Base-by-base conservation (phyloP, 768 basidiomycete species). In the Gelatoporia subvermispora region DNA sequence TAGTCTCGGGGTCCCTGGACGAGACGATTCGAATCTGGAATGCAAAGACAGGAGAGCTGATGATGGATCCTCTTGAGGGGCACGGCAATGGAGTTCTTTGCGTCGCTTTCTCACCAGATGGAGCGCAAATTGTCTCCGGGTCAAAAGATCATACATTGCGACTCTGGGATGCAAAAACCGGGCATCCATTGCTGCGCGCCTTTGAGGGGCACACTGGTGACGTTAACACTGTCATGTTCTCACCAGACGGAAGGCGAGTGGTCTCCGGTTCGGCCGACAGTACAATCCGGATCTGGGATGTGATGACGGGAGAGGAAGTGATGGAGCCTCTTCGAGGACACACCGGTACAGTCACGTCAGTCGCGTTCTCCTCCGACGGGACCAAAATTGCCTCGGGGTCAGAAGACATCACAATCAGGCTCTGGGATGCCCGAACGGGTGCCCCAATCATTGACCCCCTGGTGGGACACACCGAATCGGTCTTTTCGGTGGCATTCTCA, bases 41-140 rank as follows among this genome's bases (percentile, higher is more conserved):
- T 28, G 25, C 44, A 23, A 28, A 5, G n/a, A n/a, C n/a, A 18
- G 47, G 41, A 9, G 50, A 45, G n/a, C 3, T 22, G n/a, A 2
- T 11, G 2, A 18, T 55, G 5, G 41, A 34, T 11, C 1, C 47
- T 45, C 35, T 55, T 36, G 9, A 5, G 1, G 45, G 45, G 1
- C 65, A 66, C 48, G 34, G 24, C 7, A 62, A 58, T 46, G 70
- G 71, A 8, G 51, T 65, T 39, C 57, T 44, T 5, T 66, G 60
- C 37, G 65, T 76, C 45, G 55, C 60, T 50, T 71, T 77, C 54
- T 71, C 71, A 3, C 73, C 71, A 28, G 71, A 74, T 53, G 71
- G 69, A 9, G 62, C 63, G 28, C 61, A 68, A 31, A 60, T 78
- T 25, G 69, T 72, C 28, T 72, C 74, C 10, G 70, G 68, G 1